Base-by-base conservation (phyloP, 805 yeast genomes). In the Komagataella kurtzmanii region DNA sequence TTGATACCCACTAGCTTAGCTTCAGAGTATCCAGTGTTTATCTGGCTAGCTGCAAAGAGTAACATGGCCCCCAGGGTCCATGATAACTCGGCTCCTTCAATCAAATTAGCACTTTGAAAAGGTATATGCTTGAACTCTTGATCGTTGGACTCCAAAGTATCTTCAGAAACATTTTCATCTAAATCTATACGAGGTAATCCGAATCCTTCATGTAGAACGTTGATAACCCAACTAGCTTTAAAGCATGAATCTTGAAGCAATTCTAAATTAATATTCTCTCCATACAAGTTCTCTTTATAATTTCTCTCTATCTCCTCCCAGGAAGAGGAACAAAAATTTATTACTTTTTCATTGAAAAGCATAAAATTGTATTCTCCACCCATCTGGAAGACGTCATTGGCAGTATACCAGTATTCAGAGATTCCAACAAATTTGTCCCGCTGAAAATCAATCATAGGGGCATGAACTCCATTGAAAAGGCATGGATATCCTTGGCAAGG, bases 401-500 rank as follows among this genome's bases (percentile, higher is more conserved):
- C 90, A 0, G 97, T 88, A 63, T 93, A 91, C 97, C 98, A 93
- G 68, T 88, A 93, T 66, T 93, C 99, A 6, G 96, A 87, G 19
- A 91, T 83, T 0, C 99, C 99, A 24, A 93, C 85, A 66, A 93
- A 90, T 59, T 80, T 85, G 59, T 88, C 95, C 49, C 74, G 74
- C 12, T 75, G 74, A 61, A 88, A 88, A 67, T 90, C 88, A 54
- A 93, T 79, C 30, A 75, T 77, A 3, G 99, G 99, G 0, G 89
- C 96, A 68, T 91, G 97, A 14, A 88, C 88, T 36, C 98, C 99
- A 65, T 90, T 89, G 64, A 93, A 93, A 36, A 91, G 68, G 65
- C 99, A 93, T 1, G 97, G 98, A 44, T 80, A 82, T 53, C 88
- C 96, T 21, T 69, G 70, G 66, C 99, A 93, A 0, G 96, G 95